Percentiles rank a stretch among this genome's conserved stretches.
phyloP scores from a whole-genome alignment of 2,329 filamentous ascomycete genomes.

The Beauveria australis region DNA sequence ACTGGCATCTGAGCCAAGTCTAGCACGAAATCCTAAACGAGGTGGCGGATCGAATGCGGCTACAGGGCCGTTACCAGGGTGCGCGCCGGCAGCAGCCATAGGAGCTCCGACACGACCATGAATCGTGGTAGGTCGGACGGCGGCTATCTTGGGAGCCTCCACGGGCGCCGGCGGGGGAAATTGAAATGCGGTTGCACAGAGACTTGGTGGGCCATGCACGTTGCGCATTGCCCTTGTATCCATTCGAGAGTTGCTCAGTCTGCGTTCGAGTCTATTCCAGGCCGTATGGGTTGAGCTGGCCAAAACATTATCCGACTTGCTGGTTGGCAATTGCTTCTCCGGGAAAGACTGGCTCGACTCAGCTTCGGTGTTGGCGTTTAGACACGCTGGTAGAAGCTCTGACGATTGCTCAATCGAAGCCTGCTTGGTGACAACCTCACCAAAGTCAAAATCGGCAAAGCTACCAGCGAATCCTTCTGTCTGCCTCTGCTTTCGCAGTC shows the following conservation, averaged over 20 bases:
- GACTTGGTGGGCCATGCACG: neutral
- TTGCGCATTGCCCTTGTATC: neutral
- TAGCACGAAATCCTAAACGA: conserved; percentile 8
- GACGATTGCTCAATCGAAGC: conserved; percentile 7
- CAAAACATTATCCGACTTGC: neutral
- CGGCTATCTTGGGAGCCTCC: neutral
- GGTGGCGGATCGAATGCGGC: neutral
- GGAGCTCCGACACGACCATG: conserved; percentile 2
- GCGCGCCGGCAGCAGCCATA: neutral
- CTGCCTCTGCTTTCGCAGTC: conserved; percentile 14
- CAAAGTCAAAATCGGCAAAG: conserved; percentile 31
- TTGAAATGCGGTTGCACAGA: neutral
- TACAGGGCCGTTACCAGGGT: neutral
- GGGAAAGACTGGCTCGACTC: neutral
- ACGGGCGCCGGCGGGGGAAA: neutral
- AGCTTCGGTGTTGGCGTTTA: neutral
- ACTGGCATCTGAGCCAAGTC: conserved; percentile 9
- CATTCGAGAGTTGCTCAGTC: neutral
- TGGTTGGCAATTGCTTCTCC: neutral
- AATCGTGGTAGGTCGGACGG: conserved; percentile 1
- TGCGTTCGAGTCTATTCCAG: neutral
- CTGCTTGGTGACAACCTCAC: conserved; percentile 20
- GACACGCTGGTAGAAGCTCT: neutral
- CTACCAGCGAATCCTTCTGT: conserved; percentile 29
- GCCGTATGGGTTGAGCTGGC: neutral